A percentile compares a stretch with the other conserved stretches of the same genome.
Evolutionary conservation across 2,329 filamentous ascomycete genomes (phyloP).

Genomic region (Cercospora zeae-maydis): DNA sequence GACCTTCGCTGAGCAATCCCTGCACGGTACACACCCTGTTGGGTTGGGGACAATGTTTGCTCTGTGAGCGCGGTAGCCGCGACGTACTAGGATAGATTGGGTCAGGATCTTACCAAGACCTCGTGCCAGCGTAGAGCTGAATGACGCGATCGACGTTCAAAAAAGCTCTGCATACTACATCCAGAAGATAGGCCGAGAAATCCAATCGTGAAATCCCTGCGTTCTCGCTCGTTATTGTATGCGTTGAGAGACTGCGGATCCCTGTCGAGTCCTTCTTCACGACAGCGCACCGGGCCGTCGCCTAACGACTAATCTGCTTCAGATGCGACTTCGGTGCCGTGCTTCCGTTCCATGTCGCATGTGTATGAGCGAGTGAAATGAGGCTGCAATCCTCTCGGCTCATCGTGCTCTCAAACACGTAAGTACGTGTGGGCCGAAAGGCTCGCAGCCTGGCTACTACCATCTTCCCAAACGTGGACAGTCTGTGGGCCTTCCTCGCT

Average conservation of each 20-base stretch:
- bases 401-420: background rate
- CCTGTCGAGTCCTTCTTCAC: background rate
- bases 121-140: constrained; percentile 4
- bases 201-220: background rate
- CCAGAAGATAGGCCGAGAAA: background rate
- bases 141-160: background rate
- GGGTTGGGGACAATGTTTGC: background rate
- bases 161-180: background rate
- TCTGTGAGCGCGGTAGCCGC: background rate
- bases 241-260: background rate
- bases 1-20: constrained; percentile 3
- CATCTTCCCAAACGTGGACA: constrained; percentile 22
- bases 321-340: background rate
- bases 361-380: background rate
- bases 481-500: constrained; percentile 52
- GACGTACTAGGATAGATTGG: background rate
- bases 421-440: background rate
- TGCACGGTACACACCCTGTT: background rate
- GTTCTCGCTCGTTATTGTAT: background rate
- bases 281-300: background rate
- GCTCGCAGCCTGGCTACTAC: background rate
- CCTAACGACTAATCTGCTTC: background rate
- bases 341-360: background rate
- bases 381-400: constrained; percentile 3
- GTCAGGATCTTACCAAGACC: background rate